A percentile compares a stretch with the other conserved stretches of the same genome.
phyloP scores from a whole-genome alignment of 2,329 filamentous ascomycete genomes.

The Nemania sp. region DNA sequence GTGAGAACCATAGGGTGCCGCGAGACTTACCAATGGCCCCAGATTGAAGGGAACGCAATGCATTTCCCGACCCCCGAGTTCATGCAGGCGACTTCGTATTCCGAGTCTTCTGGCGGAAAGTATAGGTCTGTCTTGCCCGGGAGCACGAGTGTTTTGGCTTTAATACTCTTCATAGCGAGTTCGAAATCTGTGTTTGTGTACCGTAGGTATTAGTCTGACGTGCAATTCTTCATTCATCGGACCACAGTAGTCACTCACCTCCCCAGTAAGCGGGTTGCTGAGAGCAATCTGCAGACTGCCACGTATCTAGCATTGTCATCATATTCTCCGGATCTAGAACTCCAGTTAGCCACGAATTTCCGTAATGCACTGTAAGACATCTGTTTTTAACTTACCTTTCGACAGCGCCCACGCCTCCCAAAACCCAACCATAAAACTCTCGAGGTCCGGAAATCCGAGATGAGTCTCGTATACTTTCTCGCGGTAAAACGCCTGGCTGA shows the following conservation, averaged over 20 bases:
- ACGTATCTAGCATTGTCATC: slow-evolving; percentile 74
- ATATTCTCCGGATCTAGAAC: slow-evolving; percentile 70
- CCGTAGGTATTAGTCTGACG: not conserved
- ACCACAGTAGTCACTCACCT: slow-evolving; percentile 7
- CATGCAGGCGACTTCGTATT: slow-evolving; percentile 67
- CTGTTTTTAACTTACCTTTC: slow-evolving; percentile 59
- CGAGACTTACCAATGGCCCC: slow-evolving; percentile 45
- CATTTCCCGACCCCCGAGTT: slow-evolving; percentile 39
- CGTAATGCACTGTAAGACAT: not conserved
- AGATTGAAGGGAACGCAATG: slow-evolving; percentile 46
- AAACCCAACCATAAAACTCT: slow-evolving; percentile 74
- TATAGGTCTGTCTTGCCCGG: slow-evolving; percentile 77
- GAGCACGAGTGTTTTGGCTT: slow-evolving; percentile 71
- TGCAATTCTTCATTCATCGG: too few relatives aligned
- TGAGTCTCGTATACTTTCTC: slow-evolving; percentile 66
- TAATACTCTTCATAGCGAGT: slow-evolving; percentile 68
- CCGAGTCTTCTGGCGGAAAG: slow-evolving; percentile 79
- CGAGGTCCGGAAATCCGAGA: slow-evolving; percentile 68
- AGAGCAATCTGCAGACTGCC: slow-evolving; percentile 75
- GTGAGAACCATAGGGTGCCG: not conserved
- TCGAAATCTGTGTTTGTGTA: slow-evolving; percentile 52
- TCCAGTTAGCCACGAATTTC: not conserved
- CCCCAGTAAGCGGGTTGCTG: slow-evolving; percentile 69
- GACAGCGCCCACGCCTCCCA: slow-evolving; percentile 76
- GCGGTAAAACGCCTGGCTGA: slow-evolving; percentile 78